Evolutionary conservation across 768 basidiomycete species (phyloP).

Genomic region (Antrodiella citrinella): DNA sequence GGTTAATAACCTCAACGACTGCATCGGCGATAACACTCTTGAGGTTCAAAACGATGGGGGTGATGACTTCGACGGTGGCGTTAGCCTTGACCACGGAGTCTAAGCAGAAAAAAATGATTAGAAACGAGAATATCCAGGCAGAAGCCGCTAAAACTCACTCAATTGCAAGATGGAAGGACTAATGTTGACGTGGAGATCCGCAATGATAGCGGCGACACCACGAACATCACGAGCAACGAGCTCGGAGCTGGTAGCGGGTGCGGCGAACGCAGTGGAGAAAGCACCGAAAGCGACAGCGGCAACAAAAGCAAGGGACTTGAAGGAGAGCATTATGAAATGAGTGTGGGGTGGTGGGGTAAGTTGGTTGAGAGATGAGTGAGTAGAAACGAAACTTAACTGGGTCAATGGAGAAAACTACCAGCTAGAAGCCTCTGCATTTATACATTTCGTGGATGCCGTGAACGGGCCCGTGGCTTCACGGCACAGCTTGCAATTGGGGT

Average conservation of each 20-base stretch:
- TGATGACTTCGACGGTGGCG: slow-evolving; percentile 17
- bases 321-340: slow-evolving; percentile 32
- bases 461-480: too few species aligned
- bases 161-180: slow-evolving; percentile 14
- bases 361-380: slow-evolving; percentile 8
- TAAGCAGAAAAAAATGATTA: not conserved
- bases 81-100: slow-evolving; percentile 11
- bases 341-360: slow-evolving; percentile 18
- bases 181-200: slow-evolving; percentile 11
- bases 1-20: slow-evolving; percentile 17
- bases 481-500: too few species aligned
- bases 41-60: slow-evolving; percentile 17
- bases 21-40: slow-evolving; percentile 17
- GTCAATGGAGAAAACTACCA: slow-evolving; percentile 13
- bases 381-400: slow-evolving; percentile 13
- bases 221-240: slow-evolving; percentile 12
- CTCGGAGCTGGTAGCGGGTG: slow-evolving; percentile 6
- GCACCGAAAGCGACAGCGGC: slow-evolving; percentile 23
- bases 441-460: too few species aligned
- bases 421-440: too few species aligned
- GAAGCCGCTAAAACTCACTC: slow-evolving; percentile 16
- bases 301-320: slow-evolving; percentile 18
- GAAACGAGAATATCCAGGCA: not conserved
- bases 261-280: slow-evolving; percentile 13
- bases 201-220: slow-evolving; percentile 22